Base-by-base conservation (phyloP, 192 early-diverging fungal species). In the Cladochytrium replicatum region DNA sequence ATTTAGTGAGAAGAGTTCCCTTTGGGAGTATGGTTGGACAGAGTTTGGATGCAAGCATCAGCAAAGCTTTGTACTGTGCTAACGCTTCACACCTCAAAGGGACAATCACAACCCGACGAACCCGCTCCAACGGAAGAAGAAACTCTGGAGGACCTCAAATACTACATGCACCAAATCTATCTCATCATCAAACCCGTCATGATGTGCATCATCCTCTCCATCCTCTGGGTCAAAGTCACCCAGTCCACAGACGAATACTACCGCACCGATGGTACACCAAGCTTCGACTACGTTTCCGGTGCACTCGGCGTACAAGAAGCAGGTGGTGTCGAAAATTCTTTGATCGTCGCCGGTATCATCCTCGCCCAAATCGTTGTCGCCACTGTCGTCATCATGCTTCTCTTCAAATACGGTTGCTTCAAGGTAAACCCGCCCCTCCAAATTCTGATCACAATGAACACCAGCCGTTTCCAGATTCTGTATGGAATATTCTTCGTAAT, bases 161-260 rank as follows among this genome's bases (percentile, higher is more conserved):
- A 78, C 58, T 90, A 88, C 58, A 78, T 87, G 54, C 57, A 74
- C 25, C 84, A 90, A 58, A 71, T 90, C n/a, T 86, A 82, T 59
- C 55, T 69, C 13, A 84, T 91, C 43, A 80, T 88, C 46, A 81
- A 85, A 46, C 88, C 88, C 8, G 88, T 91, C 7, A 62, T 87
- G 1, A 34, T 69, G 22, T 88, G 86, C 43, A 85, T 91, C 50
- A 49, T 77, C n/a, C 64, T 89, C 11, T 74, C 78, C 26, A 81
- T 91, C 31, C 61, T 91, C 26, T 91, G 88, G 88, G 86, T 91
- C 43, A 91, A 91, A 48, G 57, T 87, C n/a, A 61, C 66, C 17
- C 54, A 59, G 4, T 62, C 21, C 47, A 70, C 64, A 19, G 52
- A 63, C 52, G 64, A 49, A 23, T 62, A 74, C 48, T 86, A 76